Evolutionary conservation across 1,284 basidiomycete species (phyloP).

Genomic region (Cutaneotrichosporon sp.): DNA sequence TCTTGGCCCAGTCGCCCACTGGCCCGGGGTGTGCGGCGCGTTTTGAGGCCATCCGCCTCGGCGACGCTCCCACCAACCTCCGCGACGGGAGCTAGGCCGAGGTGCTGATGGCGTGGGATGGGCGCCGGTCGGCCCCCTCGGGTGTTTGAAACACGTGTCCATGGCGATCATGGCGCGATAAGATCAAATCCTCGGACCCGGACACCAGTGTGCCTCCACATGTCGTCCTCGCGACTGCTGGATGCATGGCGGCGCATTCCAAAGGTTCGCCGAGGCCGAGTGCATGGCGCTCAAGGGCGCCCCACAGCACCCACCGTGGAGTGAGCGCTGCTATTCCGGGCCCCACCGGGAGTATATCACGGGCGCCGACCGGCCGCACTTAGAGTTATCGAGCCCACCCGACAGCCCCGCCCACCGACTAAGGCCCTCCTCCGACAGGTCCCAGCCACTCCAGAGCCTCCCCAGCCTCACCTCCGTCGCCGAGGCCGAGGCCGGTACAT

Average conservation of each 20-base stretch:
- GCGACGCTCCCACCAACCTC: not conserved
- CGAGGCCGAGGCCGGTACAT: not conserved
- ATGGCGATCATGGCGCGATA: no score
- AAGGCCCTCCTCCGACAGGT: no score
- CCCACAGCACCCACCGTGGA: no score
- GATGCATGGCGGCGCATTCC: not conserved
- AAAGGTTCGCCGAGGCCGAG: no score
- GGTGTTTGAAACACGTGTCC: not conserved
- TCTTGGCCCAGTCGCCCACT: constrained; percentile 6
- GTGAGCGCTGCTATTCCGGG: not conserved
- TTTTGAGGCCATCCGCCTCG: constrained; percentile 5
- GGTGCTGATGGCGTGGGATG: not conserved
- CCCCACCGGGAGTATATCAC: not conserved
- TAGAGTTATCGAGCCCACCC: not conserved
- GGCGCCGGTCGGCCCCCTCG: not conserved
- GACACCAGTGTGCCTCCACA: not conserved
- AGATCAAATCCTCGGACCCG: no score
- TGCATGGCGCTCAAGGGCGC: not conserved
- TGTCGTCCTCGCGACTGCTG: not conserved
- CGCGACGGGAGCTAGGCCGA: constrained; percentile 5
- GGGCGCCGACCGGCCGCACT: not conserved
- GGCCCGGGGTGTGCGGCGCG: constrained; percentile 8
- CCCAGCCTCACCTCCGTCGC: not conserved
- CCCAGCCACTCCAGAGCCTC: not conserved
- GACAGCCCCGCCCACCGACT: no score